A percentile compares a stretch with the other conserved stretches of the same genome.
These are phyloP conservation scores for Phaseolus lunatus DNA, from an alignment of 306 rosid genomes.

Conservation along the genomic window DNA sequence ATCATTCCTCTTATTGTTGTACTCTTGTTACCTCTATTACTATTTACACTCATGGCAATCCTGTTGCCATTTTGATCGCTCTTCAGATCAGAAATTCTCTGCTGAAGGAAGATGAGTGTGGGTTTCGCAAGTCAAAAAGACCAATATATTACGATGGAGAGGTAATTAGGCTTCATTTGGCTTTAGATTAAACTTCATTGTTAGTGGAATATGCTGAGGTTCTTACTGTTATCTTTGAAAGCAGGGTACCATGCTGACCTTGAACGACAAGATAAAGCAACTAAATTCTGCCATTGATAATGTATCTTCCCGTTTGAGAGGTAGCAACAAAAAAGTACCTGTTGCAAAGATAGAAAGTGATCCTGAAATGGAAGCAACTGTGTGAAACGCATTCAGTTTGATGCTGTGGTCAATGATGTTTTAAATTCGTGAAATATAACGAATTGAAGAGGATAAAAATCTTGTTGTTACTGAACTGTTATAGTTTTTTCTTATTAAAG, in stretches of 20 bases:
- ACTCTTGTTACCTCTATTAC: constrained; percentile 26
- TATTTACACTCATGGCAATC: not conserved
- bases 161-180: constrained; percentile 53
- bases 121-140: constrained; percentile 82
- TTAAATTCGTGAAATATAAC: constrained; percentile 22
- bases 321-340: constrained; percentile 75
- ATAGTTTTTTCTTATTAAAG: not conserved
- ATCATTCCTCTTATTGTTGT: constrained; percentile 28
- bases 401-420: constrained; percentile 34
- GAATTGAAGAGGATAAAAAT: constrained; percentile 29
- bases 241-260: constrained; percentile 81
- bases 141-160: constrained; percentile 94
- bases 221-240: constrained; percentile 40
- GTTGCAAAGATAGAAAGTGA: constrained; percentile 62
- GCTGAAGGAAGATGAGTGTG: constrained; percentile 86
- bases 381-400: constrained; percentile 50
- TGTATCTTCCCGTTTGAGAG: constrained; percentile 92
- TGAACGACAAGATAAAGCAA: constrained; percentile 87
- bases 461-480: constrained; percentile 31
- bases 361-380: constrained; percentile 81
- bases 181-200: constrained; percentile 9
- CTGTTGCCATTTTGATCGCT: constrained; percentile 27
- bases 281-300: constrained; percentile 95
- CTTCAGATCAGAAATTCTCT: constrained; percentile 83
- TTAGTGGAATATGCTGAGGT: constrained; percentile 21